phyloP scores from a whole-genome alignment of 139 green algal genomes.

The Chlamydomonas sp. region DNA sequence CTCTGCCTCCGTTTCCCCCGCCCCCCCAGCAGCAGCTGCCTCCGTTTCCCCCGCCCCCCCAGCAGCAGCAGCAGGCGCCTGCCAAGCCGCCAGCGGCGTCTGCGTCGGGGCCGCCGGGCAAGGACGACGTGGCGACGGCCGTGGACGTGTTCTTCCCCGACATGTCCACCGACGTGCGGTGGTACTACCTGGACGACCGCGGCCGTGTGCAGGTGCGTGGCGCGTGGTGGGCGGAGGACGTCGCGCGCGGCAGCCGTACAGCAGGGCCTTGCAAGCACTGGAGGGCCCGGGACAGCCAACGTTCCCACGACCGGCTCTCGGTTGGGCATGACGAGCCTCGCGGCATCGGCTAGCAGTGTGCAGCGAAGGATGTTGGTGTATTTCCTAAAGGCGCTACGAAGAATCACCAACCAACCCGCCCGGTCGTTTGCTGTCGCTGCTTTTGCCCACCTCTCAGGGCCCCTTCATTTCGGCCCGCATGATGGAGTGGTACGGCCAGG shows the following conservation, averaged over 20 bases:
- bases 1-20: too few relatives aligned
- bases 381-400: background rate
- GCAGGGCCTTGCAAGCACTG: background rate
- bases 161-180: constrained; percentile 19
- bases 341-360: background rate
- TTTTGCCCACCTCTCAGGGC: background rate
- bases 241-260: background rate
- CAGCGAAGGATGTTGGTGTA: background rate
- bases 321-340: background rate
- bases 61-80: background rate
- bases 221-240: too few relatives aligned
- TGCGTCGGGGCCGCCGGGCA: background rate
- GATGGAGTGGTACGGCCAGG: constrained; percentile 18
- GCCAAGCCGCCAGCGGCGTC: background rate
- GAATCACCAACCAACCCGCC: background rate
- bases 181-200: constrained; percentile 32
- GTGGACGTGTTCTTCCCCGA: constrained; percentile 38
- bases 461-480: background rate
- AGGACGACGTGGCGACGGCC: background rate
- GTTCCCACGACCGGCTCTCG: background rate
- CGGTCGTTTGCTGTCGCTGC: background rate
- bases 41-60: too few relatives aligned
- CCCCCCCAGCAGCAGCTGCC: too few relatives aligned
- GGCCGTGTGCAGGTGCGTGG: constrained; percentile 14
- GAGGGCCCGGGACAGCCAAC: background rate